A percentile compares a stretch with the other conserved stretches of the same genome.
These are phyloP conservation scores for Pseudisothecium myosuroides DNA, from an alignment of 225 moss, liverwort and hornwort species.

Conservation along the genomic window DNA sequence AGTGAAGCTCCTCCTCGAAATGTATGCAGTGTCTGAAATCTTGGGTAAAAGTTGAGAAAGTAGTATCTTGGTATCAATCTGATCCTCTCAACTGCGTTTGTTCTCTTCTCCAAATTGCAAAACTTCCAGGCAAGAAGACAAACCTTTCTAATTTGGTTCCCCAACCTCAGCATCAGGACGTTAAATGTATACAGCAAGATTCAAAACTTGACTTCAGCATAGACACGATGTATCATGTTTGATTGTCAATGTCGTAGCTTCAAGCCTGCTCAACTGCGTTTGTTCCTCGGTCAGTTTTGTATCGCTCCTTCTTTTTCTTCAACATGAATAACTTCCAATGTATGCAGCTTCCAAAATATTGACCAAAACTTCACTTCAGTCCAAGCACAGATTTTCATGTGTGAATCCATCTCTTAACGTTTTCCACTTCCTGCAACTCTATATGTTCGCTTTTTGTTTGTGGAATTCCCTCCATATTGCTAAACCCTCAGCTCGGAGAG, in stretches of 20 bases:
- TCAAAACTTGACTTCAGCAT: neutral
- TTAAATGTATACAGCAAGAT: neutral
- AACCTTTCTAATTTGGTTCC: neutral
- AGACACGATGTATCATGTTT: neutral
- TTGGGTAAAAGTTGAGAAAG: too few relatives aligned
- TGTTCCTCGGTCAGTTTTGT: neutral
- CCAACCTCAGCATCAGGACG: neutral
- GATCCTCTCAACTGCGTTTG: too few relatives aligned
- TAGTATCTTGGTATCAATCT: too few relatives aligned
- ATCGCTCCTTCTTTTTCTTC: neutral
- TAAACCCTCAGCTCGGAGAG: too few relatives aligned
- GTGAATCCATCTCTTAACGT: neutral
- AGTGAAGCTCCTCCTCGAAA: too few relatives aligned
- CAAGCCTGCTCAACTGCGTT: neutral
- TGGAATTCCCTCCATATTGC: too few relatives aligned
- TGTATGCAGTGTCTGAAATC: too few relatives aligned
- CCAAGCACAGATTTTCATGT: too few relatives aligned
- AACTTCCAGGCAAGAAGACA: neutral
- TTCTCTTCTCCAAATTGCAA: neutral
- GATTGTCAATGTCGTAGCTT: neutral
- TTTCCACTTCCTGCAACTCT: neutral
- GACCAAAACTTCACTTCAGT: neutral
- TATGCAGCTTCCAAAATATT: neutral
- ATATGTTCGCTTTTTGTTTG: too few relatives aligned
- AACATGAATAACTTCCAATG: neutral